phyloP scores from a whole-genome alignment of 108 stramenopile species.

The Fragilaria crotonensis region DNA sequence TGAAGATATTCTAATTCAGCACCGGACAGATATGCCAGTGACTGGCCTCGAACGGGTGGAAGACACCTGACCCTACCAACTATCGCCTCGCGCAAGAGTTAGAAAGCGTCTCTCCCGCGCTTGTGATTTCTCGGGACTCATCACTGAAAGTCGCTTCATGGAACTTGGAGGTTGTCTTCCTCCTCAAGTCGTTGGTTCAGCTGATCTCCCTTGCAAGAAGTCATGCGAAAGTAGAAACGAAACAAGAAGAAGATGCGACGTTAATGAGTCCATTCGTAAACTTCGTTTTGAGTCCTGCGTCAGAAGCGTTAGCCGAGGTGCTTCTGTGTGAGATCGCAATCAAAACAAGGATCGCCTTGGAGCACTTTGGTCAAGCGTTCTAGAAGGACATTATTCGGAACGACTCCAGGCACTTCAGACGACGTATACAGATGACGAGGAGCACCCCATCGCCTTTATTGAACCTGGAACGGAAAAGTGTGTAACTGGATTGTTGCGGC shows the following conservation, averaged over 20 bases:
- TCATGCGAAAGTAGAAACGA: background rate
- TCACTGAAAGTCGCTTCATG: conserved; percentile 72
- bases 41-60: conserved; percentile 79
- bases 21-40: conserved; percentile 42
- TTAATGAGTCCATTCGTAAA: conserved; percentile 4
- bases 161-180: conserved; percentile 41
- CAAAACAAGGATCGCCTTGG: conserved; percentile 71
- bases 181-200: conserved; percentile 46
- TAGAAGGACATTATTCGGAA: conserved; percentile 50
- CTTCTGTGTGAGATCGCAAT: conserved; percentile 73
- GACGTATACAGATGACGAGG: background rate
- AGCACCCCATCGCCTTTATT: conserved; percentile 10
- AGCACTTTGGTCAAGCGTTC: conserved; percentile 51
- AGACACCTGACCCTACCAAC: conserved; percentile 22
- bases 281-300: conserved; percentile 65
- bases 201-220: conserved; percentile 12
- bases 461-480: conserved; percentile 73
- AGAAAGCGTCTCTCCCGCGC: conserved; percentile 54
- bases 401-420: conserved; percentile 23
- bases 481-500: conserved; percentile 62
- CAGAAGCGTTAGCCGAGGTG: conserved; percentile 81
- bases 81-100: conserved; percentile 56
- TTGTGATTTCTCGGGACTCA: conserved; percentile 54
- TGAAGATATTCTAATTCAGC: conserved; percentile 40
- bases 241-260: conserved; percentile 8